phyloP scores from a whole-genome alignment of 1,139 yeast genomes.

The Saccharomyces hybrid region DNA sequence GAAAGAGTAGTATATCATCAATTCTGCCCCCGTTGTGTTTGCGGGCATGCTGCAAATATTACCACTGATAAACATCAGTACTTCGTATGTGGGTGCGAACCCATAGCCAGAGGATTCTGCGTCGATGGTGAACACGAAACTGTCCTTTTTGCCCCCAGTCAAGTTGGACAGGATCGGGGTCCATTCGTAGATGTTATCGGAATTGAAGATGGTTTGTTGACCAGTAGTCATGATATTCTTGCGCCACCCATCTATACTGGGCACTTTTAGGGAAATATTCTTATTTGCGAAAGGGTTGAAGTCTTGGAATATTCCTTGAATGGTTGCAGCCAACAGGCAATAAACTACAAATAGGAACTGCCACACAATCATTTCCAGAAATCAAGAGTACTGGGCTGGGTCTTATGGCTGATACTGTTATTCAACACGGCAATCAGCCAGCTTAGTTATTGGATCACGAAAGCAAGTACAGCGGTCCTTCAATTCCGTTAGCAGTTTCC shows the following conservation, averaged over 20 bases:
- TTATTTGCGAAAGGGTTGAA: not conserved
- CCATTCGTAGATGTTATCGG: conserved; percentile 27
- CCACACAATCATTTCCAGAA: not conserved
- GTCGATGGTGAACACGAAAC: conserved; percentile 21
- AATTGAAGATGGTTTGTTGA: conserved; percentile 9
- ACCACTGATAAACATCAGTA: conserved; percentile 52
- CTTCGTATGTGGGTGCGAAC: conserved; percentile 37
- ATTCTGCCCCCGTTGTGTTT: conserved; percentile 33
- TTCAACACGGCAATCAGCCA: not conserved
- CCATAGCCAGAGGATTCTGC: conserved; percentile 12
- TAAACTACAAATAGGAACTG: not conserved
- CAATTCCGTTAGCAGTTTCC: not conserved
- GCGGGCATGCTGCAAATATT: conserved; percentile 49
- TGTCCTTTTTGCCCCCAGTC: conserved; percentile 20
- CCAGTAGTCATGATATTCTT: not conserved
- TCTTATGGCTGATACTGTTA: not conserved
- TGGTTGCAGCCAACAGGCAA: not conserved
- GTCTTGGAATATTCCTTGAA: not conserved
- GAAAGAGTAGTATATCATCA: conserved; percentile 46
- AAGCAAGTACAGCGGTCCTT: not conserved
- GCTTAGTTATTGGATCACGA: not conserved
- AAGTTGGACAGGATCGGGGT: conserved; percentile 23
- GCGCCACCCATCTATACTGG: not conserved
- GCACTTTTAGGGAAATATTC: not conserved
- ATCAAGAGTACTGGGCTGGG: not conserved